These are phyloP conservation scores for Dendrobium chrysotoxum DNA, from an alignment of 106 monocot species.

Conservation along the genomic window DNA sequence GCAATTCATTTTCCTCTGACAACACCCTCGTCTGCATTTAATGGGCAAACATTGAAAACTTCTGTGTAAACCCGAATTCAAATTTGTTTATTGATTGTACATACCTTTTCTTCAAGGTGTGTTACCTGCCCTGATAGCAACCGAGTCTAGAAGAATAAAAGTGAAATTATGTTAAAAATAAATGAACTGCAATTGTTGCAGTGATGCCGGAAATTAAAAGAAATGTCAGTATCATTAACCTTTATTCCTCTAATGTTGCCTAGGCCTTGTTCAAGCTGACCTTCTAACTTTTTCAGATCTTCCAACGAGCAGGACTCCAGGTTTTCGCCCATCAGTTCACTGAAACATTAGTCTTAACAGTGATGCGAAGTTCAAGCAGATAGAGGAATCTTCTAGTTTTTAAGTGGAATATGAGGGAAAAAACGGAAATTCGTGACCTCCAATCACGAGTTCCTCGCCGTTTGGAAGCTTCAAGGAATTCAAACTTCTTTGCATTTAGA, in stretches of 20 bases:
- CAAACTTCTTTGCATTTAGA: constrained; percentile 29
- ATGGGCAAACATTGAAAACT: not conserved
- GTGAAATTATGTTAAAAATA: no score
- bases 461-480: constrained; percentile 36
- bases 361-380: no score
- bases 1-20: constrained; percentile 19
- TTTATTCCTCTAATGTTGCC: constrained; percentile 36
- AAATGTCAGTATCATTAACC: constrained; percentile 8
- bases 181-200: no score
- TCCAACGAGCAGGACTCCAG: constrained; percentile 31
- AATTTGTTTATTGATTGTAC: no score
- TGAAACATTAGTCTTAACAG: constrained; percentile 7
- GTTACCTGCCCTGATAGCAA: constrained; percentile 20
- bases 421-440: not conserved
- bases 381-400: no score
- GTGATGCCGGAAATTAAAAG: no score
- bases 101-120: constrained; percentile 31
- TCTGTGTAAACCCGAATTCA: not conserved
- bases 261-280: constrained; percentile 35
- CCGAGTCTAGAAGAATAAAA: constrained; percentile 5
- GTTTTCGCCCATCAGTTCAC: constrained; percentile 33
- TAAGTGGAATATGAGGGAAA: no score
- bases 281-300: constrained; percentile 40
- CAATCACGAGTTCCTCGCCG: constrained; percentile 5
- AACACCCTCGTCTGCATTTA: constrained; percentile 24